Percentiles rank a stretch among this genome's conserved stretches.
Conservation (phyloP, 768 basidiomycete genomes). For the Chalciporus pseudorubinellus region DNA sequence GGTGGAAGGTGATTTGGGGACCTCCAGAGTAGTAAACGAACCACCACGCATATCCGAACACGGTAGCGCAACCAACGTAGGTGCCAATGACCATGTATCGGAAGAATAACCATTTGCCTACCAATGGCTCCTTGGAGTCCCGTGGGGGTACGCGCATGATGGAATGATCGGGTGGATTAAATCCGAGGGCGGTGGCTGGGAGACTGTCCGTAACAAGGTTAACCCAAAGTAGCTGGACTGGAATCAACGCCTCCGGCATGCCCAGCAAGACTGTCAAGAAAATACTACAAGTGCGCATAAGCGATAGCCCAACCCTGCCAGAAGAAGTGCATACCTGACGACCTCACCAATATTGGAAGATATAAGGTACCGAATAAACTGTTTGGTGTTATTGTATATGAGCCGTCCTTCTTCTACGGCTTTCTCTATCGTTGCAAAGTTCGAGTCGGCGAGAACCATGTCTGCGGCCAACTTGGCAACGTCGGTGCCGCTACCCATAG, state of each 20-base stretch:
- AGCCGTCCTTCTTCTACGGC: constrained; percentile 97
- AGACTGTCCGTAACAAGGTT: constrained; percentile 97
- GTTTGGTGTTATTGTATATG: constrained; percentile 99
- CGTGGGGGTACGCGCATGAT: constrained; percentile 97
- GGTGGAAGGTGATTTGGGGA: constrained; percentile 90
- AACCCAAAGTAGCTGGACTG: constrained; percentile 97
- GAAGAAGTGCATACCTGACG: constrained; percentile 52
- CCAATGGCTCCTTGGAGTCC: constrained; percentile 84
- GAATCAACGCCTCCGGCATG: constrained; percentile 99
- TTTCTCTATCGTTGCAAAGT: constrained; percentile 95
- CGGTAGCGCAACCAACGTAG: constrained; percentile 94
- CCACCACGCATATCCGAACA: constrained; percentile 99
- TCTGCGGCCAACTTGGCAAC: constrained; percentile 98
- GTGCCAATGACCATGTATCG: constrained; percentile 90
- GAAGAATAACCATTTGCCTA: constrained; percentile 93
- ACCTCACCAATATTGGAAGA: constrained; percentile 98
- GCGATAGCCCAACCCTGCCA: neutral
- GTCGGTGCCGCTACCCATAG: constrained; percentile 99
- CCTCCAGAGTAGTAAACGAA: constrained; percentile 89
- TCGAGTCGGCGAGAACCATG: constrained; percentile 96
- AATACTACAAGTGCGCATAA: constrained; percentile 52
- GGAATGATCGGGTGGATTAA: constrained; percentile 94
- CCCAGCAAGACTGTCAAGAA: constrained; percentile 96
- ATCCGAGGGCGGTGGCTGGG: constrained; percentile 95
- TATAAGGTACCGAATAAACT: constrained; percentile 98